A percentile compares a stretch with the other conserved stretches of the same genome.
Conservation (phyloP, 768 basidiomycete species). For the Tephrocybe sp. region DNA sequence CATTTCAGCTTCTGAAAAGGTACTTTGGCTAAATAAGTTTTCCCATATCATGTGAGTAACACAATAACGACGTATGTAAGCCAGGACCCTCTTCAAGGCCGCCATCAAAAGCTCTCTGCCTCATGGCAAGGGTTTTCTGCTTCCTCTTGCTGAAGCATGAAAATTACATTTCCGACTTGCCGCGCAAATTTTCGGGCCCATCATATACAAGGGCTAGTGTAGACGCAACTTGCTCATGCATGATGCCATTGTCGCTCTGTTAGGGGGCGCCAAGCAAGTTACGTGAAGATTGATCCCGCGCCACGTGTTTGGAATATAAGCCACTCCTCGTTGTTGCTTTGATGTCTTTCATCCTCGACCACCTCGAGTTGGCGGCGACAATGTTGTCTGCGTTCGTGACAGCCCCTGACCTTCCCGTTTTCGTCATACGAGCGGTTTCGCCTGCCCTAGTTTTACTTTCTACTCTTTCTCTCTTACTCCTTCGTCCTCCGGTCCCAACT, state of each 20-base stretch:
- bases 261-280: conserved; percentile 10
- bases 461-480: conserved; percentile 57
- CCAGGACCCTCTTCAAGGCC: too few relatives aligned
- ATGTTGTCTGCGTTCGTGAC: conserved; percentile 25
- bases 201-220: not conserved
- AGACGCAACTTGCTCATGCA: not conserved
- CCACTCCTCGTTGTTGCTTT: conserved; percentile 6
- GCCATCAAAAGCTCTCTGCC: not conserved
- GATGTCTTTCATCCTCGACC: conserved; percentile 15
- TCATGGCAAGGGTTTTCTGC: not conserved
- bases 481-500: conserved; percentile 44
- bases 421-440: conserved; percentile 63
- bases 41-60: too few relatives aligned
- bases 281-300: conserved; percentile 18
- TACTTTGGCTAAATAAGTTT: too few relatives aligned
- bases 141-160: too few relatives aligned
- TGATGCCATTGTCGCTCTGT: not conserved
- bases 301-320: conserved; percentile 28
- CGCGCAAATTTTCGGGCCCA: too few relatives aligned
- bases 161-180: too few relatives aligned
- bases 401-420: conserved; percentile 36
- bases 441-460: conserved; percentile 66
- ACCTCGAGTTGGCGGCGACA: conserved; percentile 26
- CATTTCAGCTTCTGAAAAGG: too few relatives aligned
- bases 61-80: too few relatives aligned